Evolutionary conservation across 805 yeast genomes (phyloP).

Genomic region (Myxozyma neotropica): DNA sequence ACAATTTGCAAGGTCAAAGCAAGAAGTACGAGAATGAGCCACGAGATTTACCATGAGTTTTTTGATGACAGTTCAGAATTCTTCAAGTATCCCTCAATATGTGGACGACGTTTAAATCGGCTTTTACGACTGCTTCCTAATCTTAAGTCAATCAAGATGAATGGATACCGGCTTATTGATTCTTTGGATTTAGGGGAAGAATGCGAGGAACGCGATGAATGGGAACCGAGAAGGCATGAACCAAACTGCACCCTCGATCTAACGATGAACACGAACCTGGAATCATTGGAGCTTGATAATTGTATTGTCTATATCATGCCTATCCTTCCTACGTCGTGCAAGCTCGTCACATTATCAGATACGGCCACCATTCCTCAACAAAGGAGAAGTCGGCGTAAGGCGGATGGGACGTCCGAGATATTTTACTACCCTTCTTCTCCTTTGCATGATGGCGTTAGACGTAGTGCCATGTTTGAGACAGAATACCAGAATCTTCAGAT

Average conservation of each 20-base stretch:
- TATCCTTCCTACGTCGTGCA: constrained; percentile 8
- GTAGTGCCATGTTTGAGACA: background rate
- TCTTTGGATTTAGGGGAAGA: background rate
- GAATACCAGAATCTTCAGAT: constrained; percentile 8
- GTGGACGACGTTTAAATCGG: constrained; percentile 12
- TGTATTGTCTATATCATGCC: constrained; percentile 12
- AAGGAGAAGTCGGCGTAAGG: background rate
- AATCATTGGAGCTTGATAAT: background rate
- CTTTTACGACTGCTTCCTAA: constrained; percentile 10
- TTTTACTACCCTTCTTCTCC: background rate
- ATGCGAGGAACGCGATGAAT: background rate
- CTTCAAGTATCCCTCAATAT: constrained; percentile 1
- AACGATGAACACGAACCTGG: background rate
- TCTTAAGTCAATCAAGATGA: background rate
- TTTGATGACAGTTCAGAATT: constrained; percentile 1
- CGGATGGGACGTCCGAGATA: background rate
- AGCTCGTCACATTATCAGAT: background rate
- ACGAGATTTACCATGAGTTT: background rate
- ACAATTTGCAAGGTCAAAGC: background rate
- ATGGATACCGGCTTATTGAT: constrained; percentile 1
- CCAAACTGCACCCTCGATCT: background rate
- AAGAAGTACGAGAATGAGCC: background rate
- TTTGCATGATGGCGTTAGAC: background rate
- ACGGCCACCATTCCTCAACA: constrained; percentile 6
- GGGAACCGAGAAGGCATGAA: background rate